Evolutionary conservation across 1,139 yeast genomes (phyloP).

Genomic region (Yarrowia galli): DNA sequence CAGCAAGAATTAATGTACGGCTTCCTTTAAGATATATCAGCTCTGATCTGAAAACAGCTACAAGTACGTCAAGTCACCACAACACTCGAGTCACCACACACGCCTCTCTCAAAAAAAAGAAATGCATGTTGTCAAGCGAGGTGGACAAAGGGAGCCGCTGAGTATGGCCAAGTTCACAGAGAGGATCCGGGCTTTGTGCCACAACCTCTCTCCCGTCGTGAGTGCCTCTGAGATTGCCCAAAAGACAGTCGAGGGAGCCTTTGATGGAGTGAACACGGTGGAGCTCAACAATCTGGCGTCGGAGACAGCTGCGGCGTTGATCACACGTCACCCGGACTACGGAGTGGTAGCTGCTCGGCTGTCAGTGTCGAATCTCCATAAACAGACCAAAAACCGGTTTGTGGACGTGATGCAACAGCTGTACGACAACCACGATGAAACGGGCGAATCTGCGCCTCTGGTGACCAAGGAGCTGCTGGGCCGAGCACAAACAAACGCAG

Average conservation of each 20-base stretch:
- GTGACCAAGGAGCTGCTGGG: constrained; percentile 65
- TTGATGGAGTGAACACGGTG: constrained; percentile 83
- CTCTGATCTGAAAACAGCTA: not conserved
- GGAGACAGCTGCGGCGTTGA: constrained; percentile 88
- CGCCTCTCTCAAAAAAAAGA: not conserved
- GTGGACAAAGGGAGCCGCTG: constrained; percentile 16
- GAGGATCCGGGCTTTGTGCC: not conserved
- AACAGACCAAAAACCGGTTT: constrained; percentile 75
- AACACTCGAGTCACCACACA: not conserved
- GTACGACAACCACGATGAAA: constrained; percentile 68
- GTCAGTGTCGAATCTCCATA: constrained; percentile 77
- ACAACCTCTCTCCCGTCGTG: not conserved
- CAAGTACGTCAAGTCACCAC: too few species aligned
- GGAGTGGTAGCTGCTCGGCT: constrained; percentile 86
- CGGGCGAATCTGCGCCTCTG: constrained; percentile 71
- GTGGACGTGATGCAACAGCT: constrained; percentile 70
- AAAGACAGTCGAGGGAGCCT: constrained; percentile 74
- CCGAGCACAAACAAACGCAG: constrained; percentile 60
- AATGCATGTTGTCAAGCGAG: constrained; percentile 36
- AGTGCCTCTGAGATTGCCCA: constrained; percentile 71
- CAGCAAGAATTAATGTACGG: not conserved
- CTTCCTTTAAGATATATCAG: not conserved
- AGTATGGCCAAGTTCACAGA: constrained; percentile 3
- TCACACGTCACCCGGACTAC: constrained; percentile 89
- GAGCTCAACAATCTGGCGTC: constrained; percentile 82